phyloP scores from a whole-genome alignment of 1,284 basidiomycete genomes.

The Trichosporon sp. region DNA sequence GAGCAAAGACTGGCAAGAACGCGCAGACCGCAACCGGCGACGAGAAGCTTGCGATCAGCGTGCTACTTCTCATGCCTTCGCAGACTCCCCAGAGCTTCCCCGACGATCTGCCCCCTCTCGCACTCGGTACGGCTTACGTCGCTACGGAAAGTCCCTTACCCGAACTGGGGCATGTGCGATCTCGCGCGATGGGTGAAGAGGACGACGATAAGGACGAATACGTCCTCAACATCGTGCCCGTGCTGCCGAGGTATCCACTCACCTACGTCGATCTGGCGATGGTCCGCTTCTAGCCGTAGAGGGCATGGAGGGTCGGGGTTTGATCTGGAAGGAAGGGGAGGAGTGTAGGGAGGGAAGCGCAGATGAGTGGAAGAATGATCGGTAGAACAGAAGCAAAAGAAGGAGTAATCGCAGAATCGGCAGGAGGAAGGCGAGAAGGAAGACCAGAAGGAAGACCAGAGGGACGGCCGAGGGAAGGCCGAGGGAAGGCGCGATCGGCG shows the following conservation, averaged over 20 bases:
- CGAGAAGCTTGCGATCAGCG: slow-evolving; percentile 7
- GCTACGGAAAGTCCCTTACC: neutral
- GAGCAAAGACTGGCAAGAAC: no score
- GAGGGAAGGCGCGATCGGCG: neutral
- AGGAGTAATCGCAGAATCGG: no score
- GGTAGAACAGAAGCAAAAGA: neutral
- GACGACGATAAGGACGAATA: slow-evolving; percentile 2
- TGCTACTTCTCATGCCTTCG: slow-evolving; percentile 13
- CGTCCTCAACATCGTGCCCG: neutral
- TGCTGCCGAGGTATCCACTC: neutral
- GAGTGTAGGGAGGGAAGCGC: neutral
- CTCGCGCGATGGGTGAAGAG: neutral
- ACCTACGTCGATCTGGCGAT: neutral
- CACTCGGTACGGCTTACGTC: slow-evolving; percentile 13
- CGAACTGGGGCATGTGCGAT: neutral
- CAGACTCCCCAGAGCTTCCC: neutral
- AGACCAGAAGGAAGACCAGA: neutral
- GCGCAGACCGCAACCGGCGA: neutral
- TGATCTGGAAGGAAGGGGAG: no score
- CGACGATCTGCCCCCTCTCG: slow-evolving; percentile 11
- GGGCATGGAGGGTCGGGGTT: neutral
- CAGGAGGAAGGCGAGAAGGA: neutral
- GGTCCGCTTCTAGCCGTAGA: neutral
- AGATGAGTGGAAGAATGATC: neutral
- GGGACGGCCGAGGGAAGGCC: neutral